A percentile compares a stretch with the other conserved stretches of the same genome.
Evolutionary conservation across 257 asterid genomes (phyloP).

Genomic region (Solanum arcanum): DNA sequence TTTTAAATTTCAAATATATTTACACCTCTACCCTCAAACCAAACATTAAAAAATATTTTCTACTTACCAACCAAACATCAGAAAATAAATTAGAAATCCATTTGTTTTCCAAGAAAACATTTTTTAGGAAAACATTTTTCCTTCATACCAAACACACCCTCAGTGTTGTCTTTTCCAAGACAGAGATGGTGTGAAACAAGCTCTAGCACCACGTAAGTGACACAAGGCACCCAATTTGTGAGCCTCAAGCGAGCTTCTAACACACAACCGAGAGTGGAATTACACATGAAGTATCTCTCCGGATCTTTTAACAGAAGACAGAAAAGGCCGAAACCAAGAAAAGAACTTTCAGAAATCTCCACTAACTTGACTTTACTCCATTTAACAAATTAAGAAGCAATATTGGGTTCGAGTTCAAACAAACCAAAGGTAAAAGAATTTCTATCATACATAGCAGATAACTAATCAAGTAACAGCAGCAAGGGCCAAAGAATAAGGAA

Average conservation of each 20-base stretch:
- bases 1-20: too few relatives aligned
- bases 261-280: background rate
- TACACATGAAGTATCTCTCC: background rate
- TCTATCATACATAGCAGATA: background rate
- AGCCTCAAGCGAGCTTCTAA: background rate
- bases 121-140: too few relatives aligned
- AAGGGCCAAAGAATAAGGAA: background rate
- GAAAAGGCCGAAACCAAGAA: background rate
- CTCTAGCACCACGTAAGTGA: background rate
- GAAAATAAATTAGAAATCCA: too few relatives aligned
- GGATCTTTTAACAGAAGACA: background rate
- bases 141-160: too few relatives aligned
- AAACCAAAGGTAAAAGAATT: background rate
- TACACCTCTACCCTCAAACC: too few relatives aligned
- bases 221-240: background rate
- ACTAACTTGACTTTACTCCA: background rate
- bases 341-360: background rate
- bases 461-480: background rate
- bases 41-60: too few relatives aligned
- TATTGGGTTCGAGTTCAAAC: background rate
- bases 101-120: too few relatives aligned
- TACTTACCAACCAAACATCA: too few relatives aligned
- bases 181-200: background rate
- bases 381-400: background rate
- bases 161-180: background rate